A percentile compares a stretch with the other conserved stretches of the same genome.
Evolutionary conservation across 148 eudicot species (phyloP).

Genomic region (Rheum nobile): DNA sequence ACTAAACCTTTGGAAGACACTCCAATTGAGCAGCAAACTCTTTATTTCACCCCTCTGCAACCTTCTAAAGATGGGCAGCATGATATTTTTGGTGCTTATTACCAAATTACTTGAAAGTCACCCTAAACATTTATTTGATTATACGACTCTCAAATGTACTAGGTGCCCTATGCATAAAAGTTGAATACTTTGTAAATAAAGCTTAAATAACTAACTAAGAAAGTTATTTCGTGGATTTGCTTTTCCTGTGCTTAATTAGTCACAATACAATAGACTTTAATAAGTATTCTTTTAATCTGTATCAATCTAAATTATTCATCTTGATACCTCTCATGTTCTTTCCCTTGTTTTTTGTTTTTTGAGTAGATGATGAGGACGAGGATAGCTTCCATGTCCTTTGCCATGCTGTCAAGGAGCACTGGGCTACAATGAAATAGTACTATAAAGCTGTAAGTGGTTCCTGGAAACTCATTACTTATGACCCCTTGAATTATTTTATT

Average conservation of each 20-base stretch:
- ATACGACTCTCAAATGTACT: too few species aligned
- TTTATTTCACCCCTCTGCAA: conserved; percentile 27
- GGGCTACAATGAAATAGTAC: conserved; percentile 62
- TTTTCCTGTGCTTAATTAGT: not conserved
- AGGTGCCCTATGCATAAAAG: not conserved
- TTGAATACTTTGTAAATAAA: not conserved
- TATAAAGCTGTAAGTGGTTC: conserved; percentile 50
- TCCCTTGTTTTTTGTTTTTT: too few species aligned
- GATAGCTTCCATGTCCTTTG: conserved; percentile 36
- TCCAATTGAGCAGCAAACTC: conserved; percentile 15
- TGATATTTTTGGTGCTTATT: not conserved
- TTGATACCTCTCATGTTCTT: not conserved
- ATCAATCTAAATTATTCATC: not conserved
- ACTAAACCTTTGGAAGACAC: too few species aligned
- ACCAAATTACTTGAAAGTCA: too few species aligned
- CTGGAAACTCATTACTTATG: not conserved
- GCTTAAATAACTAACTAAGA: not conserved
- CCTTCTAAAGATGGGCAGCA: conserved; percentile 29
- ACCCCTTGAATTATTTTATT: not conserved
- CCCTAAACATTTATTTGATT: too few species aligned
- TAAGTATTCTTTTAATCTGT: not conserved
- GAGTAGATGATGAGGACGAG: conserved; percentile 33
- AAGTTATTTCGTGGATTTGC: too few species aligned
- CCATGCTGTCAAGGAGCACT: conserved; percentile 46
- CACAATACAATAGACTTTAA: not conserved